Conservation (phyloP, 2,329 filamentous ascomycete genomes). For the Monosporascus sp. region DNA sequence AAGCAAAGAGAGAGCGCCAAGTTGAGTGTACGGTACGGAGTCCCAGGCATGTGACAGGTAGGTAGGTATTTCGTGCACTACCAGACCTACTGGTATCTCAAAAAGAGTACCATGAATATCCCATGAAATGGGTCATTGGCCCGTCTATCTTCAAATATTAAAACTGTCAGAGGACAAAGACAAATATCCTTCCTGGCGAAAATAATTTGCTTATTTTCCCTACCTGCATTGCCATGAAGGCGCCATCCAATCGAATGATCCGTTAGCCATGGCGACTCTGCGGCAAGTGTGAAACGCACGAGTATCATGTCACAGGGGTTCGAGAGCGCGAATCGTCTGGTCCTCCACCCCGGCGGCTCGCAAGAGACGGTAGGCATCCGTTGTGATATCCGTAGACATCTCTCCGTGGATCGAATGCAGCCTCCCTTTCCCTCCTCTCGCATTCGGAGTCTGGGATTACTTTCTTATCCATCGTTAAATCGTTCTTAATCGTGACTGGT, state of each 20-base stretch:
- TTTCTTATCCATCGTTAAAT: constrained; percentile 9
- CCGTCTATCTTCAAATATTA: too few relatives aligned
- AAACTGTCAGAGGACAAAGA: too few relatives aligned
- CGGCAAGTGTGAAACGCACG: constrained; percentile 41
- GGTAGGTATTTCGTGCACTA: too few relatives aligned
- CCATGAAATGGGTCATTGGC: too few relatives aligned
- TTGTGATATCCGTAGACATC: background rate
- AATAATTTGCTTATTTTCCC: too few relatives aligned
- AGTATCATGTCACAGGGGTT: constrained; percentile 29
- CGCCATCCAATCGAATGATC: constrained; percentile 7
- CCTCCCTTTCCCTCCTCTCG: background rate
- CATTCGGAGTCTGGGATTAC: constrained; percentile 7
- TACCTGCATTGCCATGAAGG: background rate
- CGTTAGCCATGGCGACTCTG: constrained; percentile 27
- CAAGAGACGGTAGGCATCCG: background rate
- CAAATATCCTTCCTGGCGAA: too few relatives aligned
- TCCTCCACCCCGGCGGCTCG: constrained; percentile 3
- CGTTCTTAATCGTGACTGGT: constrained; percentile 17
- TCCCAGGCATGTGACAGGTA: too few relatives aligned
- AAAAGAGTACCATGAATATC: too few relatives aligned
- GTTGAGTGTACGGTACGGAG: too few relatives aligned
- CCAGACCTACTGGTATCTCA: too few relatives aligned
- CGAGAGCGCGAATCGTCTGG: constrained; percentile 10
- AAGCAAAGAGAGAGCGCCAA: too few relatives aligned
- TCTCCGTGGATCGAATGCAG: background rate